Base-by-base conservation (phyloP, 768 basidiomycete species). In the Tephrocybe sp. region DNA sequence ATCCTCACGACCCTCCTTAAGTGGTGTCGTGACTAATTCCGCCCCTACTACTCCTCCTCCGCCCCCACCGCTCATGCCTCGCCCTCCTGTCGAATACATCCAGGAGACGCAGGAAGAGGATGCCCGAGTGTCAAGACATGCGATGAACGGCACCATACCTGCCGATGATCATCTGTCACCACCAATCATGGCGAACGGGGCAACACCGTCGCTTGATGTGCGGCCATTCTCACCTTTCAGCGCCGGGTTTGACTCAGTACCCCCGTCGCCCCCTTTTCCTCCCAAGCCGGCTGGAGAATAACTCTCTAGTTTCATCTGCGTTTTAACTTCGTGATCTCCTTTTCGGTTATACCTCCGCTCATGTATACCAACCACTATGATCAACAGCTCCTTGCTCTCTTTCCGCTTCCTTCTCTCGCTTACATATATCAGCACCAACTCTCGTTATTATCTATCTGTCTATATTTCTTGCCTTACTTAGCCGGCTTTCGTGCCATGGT, bases 91-190 rank as follows among this genome's bases (percentile, higher is more conserved):
- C 5, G 85, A 88, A 48, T 92, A 92, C 63, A 90, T 93, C 54
- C 81, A 86, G 56, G 86, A 92, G 69, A 92, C 90, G 15, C 84
- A 80, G 54, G 85, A 85, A 58, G 88, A 85, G 58, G 87, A 92
- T 57, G 70, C 78, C 14, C 77, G 86, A 14, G 73, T 83, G 10
- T 77, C 77, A 28, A 66, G 68, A 40, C 64, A 68, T 38, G 73
- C 71, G 26, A 62, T 66, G 46, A 73, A 68, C 47, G 70, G 62
- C 33, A 65, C 56, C 18, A 59, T 57, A 25, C 67, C 63, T 9
- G 41, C 50, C 37, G 41, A 58, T 42, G 48, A 57, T 65, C 61
- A 57, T 39, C 55, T 62, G n/a, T n/a, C n/a, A n/a, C 55, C 61
- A 8, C 37, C 59, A n/a, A n/a, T n/a, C n/a, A n/a, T 46, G 43